Evolutionary conservation across 805 yeast species (phyloP).

Genomic region (Sungouiozyma ichnusensis): DNA sequence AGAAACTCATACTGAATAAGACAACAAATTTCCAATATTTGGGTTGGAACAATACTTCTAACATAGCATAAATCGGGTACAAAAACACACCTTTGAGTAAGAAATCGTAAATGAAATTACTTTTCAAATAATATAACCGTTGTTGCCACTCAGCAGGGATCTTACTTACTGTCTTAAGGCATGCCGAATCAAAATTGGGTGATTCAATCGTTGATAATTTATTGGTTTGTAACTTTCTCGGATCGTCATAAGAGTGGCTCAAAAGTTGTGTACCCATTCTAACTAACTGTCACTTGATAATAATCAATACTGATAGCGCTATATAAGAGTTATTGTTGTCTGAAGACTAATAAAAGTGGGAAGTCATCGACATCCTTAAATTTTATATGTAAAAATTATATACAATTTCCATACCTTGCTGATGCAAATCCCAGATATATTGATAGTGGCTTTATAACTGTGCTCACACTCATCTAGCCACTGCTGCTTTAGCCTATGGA

Average conservation of each 20-base stretch:
- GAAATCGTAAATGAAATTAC: conserved; percentile 10
- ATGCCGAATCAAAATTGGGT: neutral
- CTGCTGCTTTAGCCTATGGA: too few species aligned
- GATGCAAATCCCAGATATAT: too few species aligned
- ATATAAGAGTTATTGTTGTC: too few species aligned
- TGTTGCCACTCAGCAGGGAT: neutral
- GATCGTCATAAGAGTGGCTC: neutral
- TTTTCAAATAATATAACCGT: neutral
- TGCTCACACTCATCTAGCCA: too few species aligned
- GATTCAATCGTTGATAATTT: neutral
- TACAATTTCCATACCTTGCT: too few species aligned
- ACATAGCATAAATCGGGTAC: conserved; percentile 23
- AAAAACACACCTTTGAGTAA: conserved; percentile 8
- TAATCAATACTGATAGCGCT: too few species aligned
- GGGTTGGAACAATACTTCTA: conserved; percentile 14
- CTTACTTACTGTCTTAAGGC: neutral
- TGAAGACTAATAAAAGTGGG: too few species aligned
- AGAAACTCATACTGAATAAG: conserved; percentile 17
- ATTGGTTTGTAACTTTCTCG: neutral
- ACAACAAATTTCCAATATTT: conserved; percentile 23
- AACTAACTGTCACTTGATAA: too few species aligned
- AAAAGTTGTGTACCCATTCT: neutral
- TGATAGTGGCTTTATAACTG: too few species aligned
- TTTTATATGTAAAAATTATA: too few species aligned
- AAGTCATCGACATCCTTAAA: neutral